Conservation (phyloP, 768 basidiomycete genomes). For the Auriscalpium orientale region DNA sequence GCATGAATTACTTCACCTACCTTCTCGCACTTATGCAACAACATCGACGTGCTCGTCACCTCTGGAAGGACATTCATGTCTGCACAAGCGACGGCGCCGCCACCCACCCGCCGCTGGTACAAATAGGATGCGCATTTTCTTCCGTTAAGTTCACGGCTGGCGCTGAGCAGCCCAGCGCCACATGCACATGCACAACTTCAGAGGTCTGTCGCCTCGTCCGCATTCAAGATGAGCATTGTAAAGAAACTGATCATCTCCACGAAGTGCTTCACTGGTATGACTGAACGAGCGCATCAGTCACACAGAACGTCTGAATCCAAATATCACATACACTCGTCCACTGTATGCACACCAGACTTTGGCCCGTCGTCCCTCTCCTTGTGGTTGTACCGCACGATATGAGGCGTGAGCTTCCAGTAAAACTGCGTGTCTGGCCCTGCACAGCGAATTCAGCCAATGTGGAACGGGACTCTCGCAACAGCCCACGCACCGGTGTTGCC, state of each 20-base stretch:
- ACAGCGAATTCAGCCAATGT: neutral
- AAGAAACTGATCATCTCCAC: slow-evolving; percentile 65
- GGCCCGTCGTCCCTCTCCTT: slow-evolving; percentile 18
- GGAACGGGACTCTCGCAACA: too few relatives aligned
- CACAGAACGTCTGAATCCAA: neutral
- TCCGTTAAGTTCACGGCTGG: too few relatives aligned
- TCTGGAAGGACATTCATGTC: too few relatives aligned
- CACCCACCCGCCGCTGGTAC: too few relatives aligned
- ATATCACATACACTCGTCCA: slow-evolving; percentile 53
- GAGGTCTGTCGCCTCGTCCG: slow-evolving; percentile 38
- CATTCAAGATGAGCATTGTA: slow-evolving; percentile 56
- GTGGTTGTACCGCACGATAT: slow-evolving; percentile 13
- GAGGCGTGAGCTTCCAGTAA: slow-evolving; percentile 12
- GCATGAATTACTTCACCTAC: too few relatives aligned
- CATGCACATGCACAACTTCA: neutral
- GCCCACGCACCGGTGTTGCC: slow-evolving; percentile 28
- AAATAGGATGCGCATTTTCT: too few relatives aligned
- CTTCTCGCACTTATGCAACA: too few relatives aligned
- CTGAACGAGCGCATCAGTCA: slow-evolving; percentile 24
- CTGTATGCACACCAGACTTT: slow-evolving; percentile 50
- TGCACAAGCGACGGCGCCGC: too few relatives aligned
- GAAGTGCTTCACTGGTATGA: slow-evolving; percentile 40
- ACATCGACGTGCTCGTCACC: too few relatives aligned
- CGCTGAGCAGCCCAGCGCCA: too few relatives aligned
- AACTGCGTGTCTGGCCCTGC: slow-evolving; percentile 7